phyloP scores from a whole-genome alignment of 1,284 basidiomycete species.

The Fistulinella staudtii region DNA sequence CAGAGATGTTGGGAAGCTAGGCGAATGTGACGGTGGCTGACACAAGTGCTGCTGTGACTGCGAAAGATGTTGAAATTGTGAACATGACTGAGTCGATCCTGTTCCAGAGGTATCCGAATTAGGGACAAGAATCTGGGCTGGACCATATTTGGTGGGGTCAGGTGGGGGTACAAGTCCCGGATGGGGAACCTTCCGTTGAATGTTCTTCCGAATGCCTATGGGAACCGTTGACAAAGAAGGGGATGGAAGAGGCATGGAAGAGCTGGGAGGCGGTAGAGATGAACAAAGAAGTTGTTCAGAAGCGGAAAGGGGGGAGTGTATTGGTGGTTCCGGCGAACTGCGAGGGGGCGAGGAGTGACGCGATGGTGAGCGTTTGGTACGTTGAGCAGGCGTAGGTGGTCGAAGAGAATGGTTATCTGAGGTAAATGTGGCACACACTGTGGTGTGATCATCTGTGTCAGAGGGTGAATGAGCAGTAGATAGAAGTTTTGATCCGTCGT shows the following conservation, averaged over 20 bases:
- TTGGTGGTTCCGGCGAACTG: background rate
- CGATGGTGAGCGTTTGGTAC: conserved; percentile 9
- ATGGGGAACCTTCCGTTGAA: conserved; percentile 30
- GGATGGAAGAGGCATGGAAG: conserved; percentile 7
- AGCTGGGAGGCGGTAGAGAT: conserved; percentile 13
- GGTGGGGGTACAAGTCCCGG: conserved; percentile 13
- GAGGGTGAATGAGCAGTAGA: conserved; percentile 1
- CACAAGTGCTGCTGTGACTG: conserved; percentile 18
- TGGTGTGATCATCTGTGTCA: background rate
- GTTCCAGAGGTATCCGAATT: conserved; percentile 30
- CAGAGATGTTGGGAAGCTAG: conserved; percentile 17
- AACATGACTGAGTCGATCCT: conserved; percentile 24
- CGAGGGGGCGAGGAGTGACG: conserved; percentile 10
- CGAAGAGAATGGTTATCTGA: conserved; percentile 19
- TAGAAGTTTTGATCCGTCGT: conserved; percentile 1
- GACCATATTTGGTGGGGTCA: conserved; percentile 19
- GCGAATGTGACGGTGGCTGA: conserved; percentile 6
- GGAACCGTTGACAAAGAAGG: conserved; percentile 10
- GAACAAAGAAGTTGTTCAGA: conserved; percentile 11
- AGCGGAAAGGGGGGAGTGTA: background rate
- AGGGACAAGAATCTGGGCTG: conserved; percentile 28
- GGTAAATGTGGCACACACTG: background rate
- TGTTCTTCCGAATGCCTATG: conserved; percentile 12
- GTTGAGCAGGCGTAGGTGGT: conserved; percentile 32
- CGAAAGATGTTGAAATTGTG: conserved; percentile 18